Evolutionary conservation across 108 stramenopile species (phyloP), one percentile per base, ranked within the genome.

Genomic region (Cyclostephanos tholiformis): DNA sequence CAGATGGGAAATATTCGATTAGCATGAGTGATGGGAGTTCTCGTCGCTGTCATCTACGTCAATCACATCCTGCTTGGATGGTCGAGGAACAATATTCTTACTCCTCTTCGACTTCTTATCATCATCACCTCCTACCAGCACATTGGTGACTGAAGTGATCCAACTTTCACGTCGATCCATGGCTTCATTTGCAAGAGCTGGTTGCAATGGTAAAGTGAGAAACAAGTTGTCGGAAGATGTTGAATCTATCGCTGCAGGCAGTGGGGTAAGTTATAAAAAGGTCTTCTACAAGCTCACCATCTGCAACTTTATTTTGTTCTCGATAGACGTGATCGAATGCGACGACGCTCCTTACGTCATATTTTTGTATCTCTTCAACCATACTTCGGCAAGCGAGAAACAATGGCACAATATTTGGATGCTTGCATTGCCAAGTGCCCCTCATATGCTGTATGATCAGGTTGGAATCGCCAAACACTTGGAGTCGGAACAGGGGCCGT

Each of bases 381-480:
- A 74, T 16, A 3, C 16, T n/a, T 22, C 58, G 13, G 76, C 82
- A 60, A 52, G 66, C 25, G 0, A 65, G 25, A 55, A 79, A 82
- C 17, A 85, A 69, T 2, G 86, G 73, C 41, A 59, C 67, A 7
- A 94, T 60, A n/a, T 76, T 81, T 1, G 59, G 68, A 49, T 79
- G 71, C 55, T 86, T 86, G 71, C 84, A 87, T 64, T 86, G 63
- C 52, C 82, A 93, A 11, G 51, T 56, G 8, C 90, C 90, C n/a
- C 71, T 77, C 43, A 92, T 35, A 69, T 95, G 94, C 49, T 91
- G 77, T 38, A 95, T 85, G 44, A 95, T 79, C 29, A 95, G 67
- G 22, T 92, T 81, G 14, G 87, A 88, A 82, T 95, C 94, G 0
- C 94, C 94, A 70, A 78, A 59, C 14, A 88, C 60, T 20, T 63